A percentile compares a stretch with the other conserved stretches of the same genome.
These are phyloP conservation scores for Hondaea fermentalgiana DNA, from an alignment of 108 stramenopile genomes.

Conservation along the genomic window DNA sequence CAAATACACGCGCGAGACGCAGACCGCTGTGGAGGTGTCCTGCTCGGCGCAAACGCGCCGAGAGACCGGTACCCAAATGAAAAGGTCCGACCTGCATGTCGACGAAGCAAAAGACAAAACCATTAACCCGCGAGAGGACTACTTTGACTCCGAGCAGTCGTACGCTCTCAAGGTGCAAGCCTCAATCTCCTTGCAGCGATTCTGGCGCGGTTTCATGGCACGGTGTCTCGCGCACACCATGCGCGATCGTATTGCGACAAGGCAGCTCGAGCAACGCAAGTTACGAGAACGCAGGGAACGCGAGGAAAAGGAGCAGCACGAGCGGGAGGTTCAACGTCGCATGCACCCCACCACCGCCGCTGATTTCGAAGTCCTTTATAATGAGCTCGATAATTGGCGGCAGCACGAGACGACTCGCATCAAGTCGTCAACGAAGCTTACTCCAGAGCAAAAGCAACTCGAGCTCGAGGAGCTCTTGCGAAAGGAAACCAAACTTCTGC, in stretches of 20 bases:
- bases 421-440: neutral
- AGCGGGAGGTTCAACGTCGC: slow-evolving; percentile 40
- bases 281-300: neutral
- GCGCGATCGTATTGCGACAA: slow-evolving; percentile 23
- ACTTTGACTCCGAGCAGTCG: slow-evolving; percentile 47
- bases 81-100: slow-evolving; percentile 37
- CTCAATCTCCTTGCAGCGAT: slow-evolving; percentile 39
- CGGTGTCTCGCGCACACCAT: slow-evolving; percentile 26
- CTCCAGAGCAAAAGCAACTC: neutral
- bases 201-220: slow-evolving; percentile 50
- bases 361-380: slow-evolving; percentile 49
- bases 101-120: slow-evolving; percentile 24
- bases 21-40: slow-evolving; percentile 34
- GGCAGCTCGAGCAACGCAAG: slow-evolving; percentile 12
- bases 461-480: slow-evolving; percentile 36
- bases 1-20: slow-evolving; percentile 45
- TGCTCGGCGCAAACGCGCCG: slow-evolving; percentile 34
- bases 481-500: slow-evolving; percentile 53
- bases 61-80: slow-evolving; percentile 54
- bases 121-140: slow-evolving; percentile 23
- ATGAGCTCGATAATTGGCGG: slow-evolving; percentile 55
- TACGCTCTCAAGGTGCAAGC: slow-evolving; percentile 27
- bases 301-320: neutral
- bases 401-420: slow-evolving; percentile 32
- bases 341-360: slow-evolving; percentile 35